phyloP scores from a whole-genome alignment of 495 filamentous ascomycete genomes.

The Neurospora sublineolata region DNA sequence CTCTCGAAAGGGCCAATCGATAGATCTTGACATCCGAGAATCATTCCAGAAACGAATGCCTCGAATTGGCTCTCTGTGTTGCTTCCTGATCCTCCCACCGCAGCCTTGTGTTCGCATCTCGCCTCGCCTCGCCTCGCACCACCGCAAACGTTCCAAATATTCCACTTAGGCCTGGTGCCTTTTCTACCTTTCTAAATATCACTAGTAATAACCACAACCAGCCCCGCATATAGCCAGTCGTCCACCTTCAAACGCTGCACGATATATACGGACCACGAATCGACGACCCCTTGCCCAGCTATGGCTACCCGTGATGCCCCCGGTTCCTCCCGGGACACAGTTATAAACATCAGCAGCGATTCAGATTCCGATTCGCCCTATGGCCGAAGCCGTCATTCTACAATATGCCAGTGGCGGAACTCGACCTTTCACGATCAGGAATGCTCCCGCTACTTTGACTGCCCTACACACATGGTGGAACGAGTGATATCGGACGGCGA shows the following conservation, averaged over 20 bases:
- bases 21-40: neutral
- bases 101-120: neutral
- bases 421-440: conserved; percentile 24
- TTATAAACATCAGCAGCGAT: conserved; percentile 6
- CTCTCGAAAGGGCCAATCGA: neutral
- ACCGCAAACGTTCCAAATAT: neutral
- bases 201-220: neutral
- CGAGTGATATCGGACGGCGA: conserved; percentile 14
- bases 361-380: conserved; percentile 4
- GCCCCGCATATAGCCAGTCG: neutral
- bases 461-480: conserved; percentile 27
- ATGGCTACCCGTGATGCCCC: conserved; percentile 15
- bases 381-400: neutral
- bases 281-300: conserved; percentile 1
- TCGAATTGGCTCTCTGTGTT: neutral
- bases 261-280: neutral
- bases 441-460: conserved; percentile 34
- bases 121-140: neutral
- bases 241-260: neutral
- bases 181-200: neutral
- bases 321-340: neutral
- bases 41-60: neutral
- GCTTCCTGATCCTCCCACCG: neutral
- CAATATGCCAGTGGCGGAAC: conserved; percentile 24
- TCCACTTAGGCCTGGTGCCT: neutral